Percentiles rank a stretch among this genome's conserved stretches.
These are phyloP conservation scores for Fusarium papillatum DNA, from an alignment of 2,329 filamentous ascomycete species.

Conservation along the genomic window DNA sequence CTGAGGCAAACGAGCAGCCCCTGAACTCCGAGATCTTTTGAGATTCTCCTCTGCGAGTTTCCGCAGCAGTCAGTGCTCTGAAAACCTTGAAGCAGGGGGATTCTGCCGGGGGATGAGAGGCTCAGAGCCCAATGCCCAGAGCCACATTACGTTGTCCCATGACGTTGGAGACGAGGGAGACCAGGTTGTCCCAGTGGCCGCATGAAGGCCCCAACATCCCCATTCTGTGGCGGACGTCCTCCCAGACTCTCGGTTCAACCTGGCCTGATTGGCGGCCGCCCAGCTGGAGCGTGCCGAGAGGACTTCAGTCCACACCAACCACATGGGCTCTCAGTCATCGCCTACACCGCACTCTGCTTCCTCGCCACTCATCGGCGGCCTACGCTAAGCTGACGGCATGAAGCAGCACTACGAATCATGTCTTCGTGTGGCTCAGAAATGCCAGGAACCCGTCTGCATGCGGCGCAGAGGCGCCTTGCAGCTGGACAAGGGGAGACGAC, in stretches of 20 bases:
- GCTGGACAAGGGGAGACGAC: conserved; percentile 34
- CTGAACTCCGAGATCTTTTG: conserved; percentile 8
- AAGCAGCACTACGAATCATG: conserved; percentile 25
- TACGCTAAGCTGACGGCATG: conserved; percentile 41
- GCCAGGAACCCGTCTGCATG: conserved; percentile 21
- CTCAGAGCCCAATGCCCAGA: conserved; percentile 12
- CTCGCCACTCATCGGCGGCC: conserved; percentile 43
- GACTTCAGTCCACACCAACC: conserved; percentile 32
- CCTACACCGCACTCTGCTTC: conserved; percentile 35
- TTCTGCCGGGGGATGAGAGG: neutral
- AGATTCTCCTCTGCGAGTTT: conserved; percentile 1
- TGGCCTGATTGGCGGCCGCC: conserved; percentile 46
- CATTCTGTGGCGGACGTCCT: conserved; percentile 33
- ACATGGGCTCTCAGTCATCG: conserved; percentile 27
- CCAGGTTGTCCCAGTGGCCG: conserved; percentile 29
- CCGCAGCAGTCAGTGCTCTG: neutral
- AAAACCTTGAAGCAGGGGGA: neutral
- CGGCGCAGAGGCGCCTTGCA: conserved; percentile 24
- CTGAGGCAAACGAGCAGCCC: conserved; percentile 20
- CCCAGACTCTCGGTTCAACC: conserved; percentile 40
- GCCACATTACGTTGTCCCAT: conserved; percentile 13
- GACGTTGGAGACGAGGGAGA: conserved; percentile 32
- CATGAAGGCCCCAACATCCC: conserved; percentile 35
- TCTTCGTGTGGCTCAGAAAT: conserved; percentile 21
- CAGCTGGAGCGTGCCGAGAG: conserved; percentile 30